Conservation (phyloP, 805 yeast species). For the Cyberlindnera mississippiensis region DNA sequence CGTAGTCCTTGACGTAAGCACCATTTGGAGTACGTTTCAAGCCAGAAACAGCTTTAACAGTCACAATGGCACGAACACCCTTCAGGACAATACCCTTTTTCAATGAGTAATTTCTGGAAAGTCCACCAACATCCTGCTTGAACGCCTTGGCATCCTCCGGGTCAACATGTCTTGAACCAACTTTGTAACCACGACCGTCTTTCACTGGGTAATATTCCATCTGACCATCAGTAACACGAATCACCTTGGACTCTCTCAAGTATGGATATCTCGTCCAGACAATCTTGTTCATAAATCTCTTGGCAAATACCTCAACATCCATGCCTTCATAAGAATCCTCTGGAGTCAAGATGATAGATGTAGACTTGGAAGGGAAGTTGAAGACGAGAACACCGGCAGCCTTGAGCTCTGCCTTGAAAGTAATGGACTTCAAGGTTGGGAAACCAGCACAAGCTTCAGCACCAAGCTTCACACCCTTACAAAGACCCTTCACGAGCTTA, state of each 20-base stretch:
- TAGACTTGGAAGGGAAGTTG: constrained; percentile 80
- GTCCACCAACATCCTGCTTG: constrained; percentile 35
- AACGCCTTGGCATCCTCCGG: constrained; percentile 46
- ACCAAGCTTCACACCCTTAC: constrained; percentile 66
- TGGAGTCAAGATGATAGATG: constrained; percentile 68
- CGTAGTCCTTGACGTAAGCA: constrained; percentile 71
- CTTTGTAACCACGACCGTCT: constrained; percentile 31
- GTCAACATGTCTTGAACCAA: constrained; percentile 38
- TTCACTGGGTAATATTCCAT: constrained; percentile 38
- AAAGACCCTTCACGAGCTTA: constrained; percentile 50
- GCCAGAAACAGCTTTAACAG: constrained; percentile 77
- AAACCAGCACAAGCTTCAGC: constrained; percentile 79
- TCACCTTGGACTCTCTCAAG: constrained; percentile 71
- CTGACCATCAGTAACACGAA: constrained; percentile 54
- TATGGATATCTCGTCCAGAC: constrained; percentile 91
- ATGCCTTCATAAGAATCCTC: constrained; percentile 51
- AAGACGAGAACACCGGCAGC: constrained; percentile 70
- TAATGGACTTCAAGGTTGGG: constrained; percentile 75
- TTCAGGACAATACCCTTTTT: constrained; percentile 62
- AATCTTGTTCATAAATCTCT: constrained; percentile 53
- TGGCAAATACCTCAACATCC: constrained; percentile 60
- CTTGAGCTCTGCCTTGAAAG: constrained; percentile 50
- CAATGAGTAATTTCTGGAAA: constrained; percentile 41
- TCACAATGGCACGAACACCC: constrained; percentile 52
- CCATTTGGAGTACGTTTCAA: constrained; percentile 66